These are phyloP conservation scores for Gracilaria domingensis DNA, from an alignment of 23 red algal genomes.

Conservation along the genomic window DNA sequence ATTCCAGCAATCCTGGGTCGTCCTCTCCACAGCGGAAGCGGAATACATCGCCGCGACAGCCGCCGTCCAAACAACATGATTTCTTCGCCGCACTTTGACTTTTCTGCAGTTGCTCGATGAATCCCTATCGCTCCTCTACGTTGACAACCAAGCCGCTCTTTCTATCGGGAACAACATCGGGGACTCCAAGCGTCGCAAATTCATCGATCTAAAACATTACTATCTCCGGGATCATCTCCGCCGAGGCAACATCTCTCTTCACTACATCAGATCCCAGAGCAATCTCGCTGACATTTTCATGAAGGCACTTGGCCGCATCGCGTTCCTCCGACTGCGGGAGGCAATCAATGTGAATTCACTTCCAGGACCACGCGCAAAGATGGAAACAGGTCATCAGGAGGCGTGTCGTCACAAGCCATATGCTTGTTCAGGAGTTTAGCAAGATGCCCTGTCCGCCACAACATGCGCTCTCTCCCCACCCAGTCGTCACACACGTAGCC, in stretches of 20 bases:
- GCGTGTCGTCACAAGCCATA: conserved; percentile 33
- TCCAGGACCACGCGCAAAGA: neutral
- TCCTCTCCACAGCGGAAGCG: neutral
- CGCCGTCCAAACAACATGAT: conserved; percentile 9
- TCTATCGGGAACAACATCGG: conserved; percentile 16
- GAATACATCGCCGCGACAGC: conserved; percentile 11
- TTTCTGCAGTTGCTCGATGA: neutral
- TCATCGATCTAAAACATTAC: conserved; percentile 44
- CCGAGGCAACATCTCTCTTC: neutral
- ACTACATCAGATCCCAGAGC: neutral
- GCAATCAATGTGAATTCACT: neutral
- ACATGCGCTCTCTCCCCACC: too few species aligned
- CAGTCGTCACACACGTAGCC: too few species aligned
- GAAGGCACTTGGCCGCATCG: neutral
- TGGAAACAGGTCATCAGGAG: neutral
- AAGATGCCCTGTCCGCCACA: neutral
- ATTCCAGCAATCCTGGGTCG: neutral
- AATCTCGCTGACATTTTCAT: conserved; percentile 35
- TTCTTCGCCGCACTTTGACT: neutral
- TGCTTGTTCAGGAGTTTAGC: neutral
- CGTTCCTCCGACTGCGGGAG: neutral
- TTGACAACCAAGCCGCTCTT: conserved; percentile 32
- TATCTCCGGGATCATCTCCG: conserved; percentile 34
- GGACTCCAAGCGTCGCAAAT: conserved; percentile 44
- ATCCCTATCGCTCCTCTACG: neutral